Evolutionary conservation across 169 alveolate genomes (phyloP).

Genomic region (Plasmodium gaboni): DNA sequence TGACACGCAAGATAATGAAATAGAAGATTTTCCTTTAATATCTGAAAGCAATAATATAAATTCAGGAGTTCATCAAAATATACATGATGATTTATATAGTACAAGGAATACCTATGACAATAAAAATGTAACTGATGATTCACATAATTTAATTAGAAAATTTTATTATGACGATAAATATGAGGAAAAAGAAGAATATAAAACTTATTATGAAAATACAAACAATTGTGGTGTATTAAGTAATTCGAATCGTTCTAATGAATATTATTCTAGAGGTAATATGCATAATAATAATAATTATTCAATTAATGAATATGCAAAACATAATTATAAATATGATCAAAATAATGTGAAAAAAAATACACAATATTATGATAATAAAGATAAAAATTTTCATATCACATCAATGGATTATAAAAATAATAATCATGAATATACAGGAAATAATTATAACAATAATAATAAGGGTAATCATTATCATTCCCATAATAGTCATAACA

Average conservation of each 20-base stretch:
- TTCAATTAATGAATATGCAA: not conserved
- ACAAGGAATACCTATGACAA: not conserved
- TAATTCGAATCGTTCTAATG: not conserved
- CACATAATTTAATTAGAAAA: not conserved
- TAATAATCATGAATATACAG: not conserved
- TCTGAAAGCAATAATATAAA: not conserved
- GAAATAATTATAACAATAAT: not conserved
- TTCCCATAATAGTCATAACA: not conserved
- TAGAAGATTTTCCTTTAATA: not conserved
- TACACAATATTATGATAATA: not conserved
- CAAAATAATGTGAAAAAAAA: not conserved
- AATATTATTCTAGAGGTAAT: not conserved
- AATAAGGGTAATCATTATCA: not conserved
- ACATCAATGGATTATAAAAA: not conserved
- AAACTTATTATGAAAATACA: not conserved
- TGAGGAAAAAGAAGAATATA: not conserved
- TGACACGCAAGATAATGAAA: slow-evolving; percentile 10
- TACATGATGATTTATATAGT: not conserved
- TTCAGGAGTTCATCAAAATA: not conserved
- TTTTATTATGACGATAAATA: not conserved
- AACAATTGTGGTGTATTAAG: not conserved
- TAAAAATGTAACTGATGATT: not conserved
- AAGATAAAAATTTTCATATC: not conserved
- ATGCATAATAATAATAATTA: not conserved
- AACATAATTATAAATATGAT: not conserved